phyloP scores from a whole-genome alignment of 192 early-diverging fungal species.

The Entophlyctis luteolus region DNA sequence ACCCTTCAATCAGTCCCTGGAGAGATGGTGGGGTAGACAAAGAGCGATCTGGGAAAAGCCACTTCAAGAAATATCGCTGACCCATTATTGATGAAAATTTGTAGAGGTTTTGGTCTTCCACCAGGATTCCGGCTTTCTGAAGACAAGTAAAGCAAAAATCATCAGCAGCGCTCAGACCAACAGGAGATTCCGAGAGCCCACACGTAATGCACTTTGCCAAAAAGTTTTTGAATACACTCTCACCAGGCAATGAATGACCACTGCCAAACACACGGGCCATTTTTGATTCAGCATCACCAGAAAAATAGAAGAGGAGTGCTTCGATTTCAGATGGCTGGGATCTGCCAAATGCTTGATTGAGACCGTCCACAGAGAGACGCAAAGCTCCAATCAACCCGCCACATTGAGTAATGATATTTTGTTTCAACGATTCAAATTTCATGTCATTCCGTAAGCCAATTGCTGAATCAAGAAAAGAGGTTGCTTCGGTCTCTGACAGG shows the following conservation, averaged over 20 bases:
- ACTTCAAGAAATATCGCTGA: background rate
- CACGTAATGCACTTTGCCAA: background rate
- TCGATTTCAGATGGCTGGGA: conserved; percentile 6
- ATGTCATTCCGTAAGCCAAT: conserved; percentile 10
- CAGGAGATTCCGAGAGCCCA: background rate
- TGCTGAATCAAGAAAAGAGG: conserved; percentile 2
- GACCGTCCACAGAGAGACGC: conserved; percentile 12
- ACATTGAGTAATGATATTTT: conserved; percentile 4
- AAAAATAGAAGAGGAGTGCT: background rate
- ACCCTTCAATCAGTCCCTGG: background rate
- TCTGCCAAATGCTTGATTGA: background rate
- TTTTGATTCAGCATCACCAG: background rate
- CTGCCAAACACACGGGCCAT: conserved; percentile 2
- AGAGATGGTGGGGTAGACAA: background rate
- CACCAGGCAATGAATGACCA: background rate
- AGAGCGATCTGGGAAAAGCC: conserved; percentile 16
- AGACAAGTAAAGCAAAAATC: background rate
- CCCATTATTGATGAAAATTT: conserved; percentile 3
- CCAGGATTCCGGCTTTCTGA: conserved; percentile 14
- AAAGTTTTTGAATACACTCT: background rate
- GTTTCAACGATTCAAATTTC: conserved; percentile 6
- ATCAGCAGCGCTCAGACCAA: background rate
- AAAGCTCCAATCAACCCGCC: conserved; percentile 19
- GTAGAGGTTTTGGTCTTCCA: background rate
- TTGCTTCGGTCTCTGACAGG: background rate